Percentiles rank a stretch among this genome's conserved stretches.
These are phyloP conservation scores for Macrolepiota dolichaula DNA, from an alignment of 768 basidiomycete genomes.

Conservation along the genomic window DNA sequence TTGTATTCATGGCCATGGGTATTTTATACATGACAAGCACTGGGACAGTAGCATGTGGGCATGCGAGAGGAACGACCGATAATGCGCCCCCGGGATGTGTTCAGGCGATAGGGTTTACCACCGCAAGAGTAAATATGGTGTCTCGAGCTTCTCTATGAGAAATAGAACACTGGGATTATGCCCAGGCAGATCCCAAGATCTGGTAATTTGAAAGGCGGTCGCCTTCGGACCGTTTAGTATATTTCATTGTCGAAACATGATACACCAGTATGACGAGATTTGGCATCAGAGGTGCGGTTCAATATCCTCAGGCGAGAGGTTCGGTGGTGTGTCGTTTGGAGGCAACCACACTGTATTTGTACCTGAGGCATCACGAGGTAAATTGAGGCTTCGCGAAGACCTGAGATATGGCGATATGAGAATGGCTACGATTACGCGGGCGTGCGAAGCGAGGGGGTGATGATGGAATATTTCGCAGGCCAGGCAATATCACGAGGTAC, in stretches of 20 bases:
- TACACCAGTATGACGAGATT: background rate
- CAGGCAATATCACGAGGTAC: background rate
- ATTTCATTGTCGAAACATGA: background rate
- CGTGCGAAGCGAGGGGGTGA: background rate
- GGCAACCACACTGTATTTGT: background rate
- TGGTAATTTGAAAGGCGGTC: background rate
- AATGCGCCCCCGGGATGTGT: background rate
- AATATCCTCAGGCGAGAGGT: background rate
- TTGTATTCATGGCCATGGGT: background rate
- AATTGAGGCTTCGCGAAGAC: background rate
- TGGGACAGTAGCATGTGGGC: background rate
- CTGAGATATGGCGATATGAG: background rate
- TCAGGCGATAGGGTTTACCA: background rate
- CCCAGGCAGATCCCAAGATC: background rate
- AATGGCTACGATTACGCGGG: background rate
- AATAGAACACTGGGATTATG: background rate
- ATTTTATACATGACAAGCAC: conserved; percentile 4
- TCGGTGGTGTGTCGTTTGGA: background rate
- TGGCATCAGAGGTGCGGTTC: background rate
- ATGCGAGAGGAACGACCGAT: background rate
- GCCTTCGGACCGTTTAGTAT: background rate
- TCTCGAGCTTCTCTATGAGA: background rate
- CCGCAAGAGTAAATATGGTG: background rate
- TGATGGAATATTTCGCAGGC: background rate
- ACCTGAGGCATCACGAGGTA: background rate